Percentiles rank a stretch among this genome's conserved stretches.
phyloP scores from a whole-genome alignment of 176 grass and related monocot species.

The Coix lacrymajobi region DNA sequence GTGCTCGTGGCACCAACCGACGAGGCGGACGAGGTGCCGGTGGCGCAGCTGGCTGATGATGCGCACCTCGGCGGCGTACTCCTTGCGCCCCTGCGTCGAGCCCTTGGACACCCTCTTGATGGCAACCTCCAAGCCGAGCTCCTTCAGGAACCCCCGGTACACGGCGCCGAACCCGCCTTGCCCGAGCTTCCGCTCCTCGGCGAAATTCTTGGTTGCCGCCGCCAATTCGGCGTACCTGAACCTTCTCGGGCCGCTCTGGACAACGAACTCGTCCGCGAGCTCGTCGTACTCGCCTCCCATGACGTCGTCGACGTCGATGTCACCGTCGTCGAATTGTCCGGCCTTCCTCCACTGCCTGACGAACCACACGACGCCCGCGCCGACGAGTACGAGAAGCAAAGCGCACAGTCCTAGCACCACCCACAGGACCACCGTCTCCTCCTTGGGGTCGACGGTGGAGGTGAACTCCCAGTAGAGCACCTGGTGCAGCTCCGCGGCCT shows the following conservation, averaged over 20 bases:
- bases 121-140: conserved; percentile 48
- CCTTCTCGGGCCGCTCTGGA: conserved; percentile 47
- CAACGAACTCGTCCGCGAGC: conserved; percentile 50
- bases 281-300: conserved; percentile 43
- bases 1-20: conserved; percentile 87
- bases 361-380: conserved; percentile 44
- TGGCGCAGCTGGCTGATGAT: conserved; percentile 83
- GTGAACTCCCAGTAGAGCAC: conserved; percentile 75
- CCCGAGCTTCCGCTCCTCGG: conserved; percentile 66
- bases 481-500: conserved; percentile 58
- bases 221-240: conserved; percentile 55
- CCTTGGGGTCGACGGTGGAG: conserved; percentile 44
- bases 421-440: conserved; percentile 38
- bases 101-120: conserved; percentile 75
- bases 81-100: conserved; percentile 62
- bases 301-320: conserved; percentile 22
- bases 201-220: conserved; percentile 59
- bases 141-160: conserved; percentile 59
- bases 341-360: conserved; percentile 44
- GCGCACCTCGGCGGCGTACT: conserved; percentile 72
- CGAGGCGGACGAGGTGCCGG: conserved; percentile 65
- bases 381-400: conserved; percentile 27
- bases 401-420: conserved; percentile 27
- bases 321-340: conserved; percentile 17
- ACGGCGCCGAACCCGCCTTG: conserved; percentile 78